phyloP scores from a whole-genome alignment of 805 yeast species.

The Cyberlindnera galapagoensis region DNA sequence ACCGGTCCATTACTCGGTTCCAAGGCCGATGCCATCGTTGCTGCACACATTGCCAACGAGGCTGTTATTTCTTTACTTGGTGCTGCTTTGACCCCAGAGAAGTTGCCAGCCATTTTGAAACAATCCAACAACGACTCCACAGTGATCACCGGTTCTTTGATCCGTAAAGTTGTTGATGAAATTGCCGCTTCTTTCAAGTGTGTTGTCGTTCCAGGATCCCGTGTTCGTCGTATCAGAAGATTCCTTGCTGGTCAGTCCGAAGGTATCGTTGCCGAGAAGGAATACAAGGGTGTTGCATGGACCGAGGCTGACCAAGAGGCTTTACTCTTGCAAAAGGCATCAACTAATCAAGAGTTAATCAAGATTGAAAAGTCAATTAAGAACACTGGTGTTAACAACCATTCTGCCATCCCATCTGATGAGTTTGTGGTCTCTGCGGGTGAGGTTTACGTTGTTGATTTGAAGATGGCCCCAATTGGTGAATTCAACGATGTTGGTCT shows the following conservation, averaged over 20 bases:
- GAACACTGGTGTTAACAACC: slow-evolving; percentile 30
- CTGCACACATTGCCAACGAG: slow-evolving; percentile 84
- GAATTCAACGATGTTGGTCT: slow-evolving; percentile 55
- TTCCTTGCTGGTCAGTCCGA: slow-evolving; percentile 95
- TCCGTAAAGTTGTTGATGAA: slow-evolving; percentile 75
- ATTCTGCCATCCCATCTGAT: slow-evolving; percentile 67
- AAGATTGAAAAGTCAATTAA: slow-evolving; percentile 30
- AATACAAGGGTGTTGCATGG: slow-evolving; percentile 90
- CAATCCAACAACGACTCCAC: slow-evolving; percentile 21
- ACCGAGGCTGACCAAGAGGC: slow-evolving; percentile 76
- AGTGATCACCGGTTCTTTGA: slow-evolving; percentile 57
- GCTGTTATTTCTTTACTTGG: slow-evolving; percentile 76
- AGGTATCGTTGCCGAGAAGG: slow-evolving; percentile 85
- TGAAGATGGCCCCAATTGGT: slow-evolving; percentile 65
- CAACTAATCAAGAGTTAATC: slow-evolving; percentile 34
- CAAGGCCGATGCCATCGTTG: slow-evolving; percentile 85
- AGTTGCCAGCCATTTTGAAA: slow-evolving; percentile 50
- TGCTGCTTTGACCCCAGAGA: slow-evolving; percentile 68
- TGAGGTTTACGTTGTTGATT: slow-evolving; percentile 81
- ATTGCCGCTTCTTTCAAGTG: slow-evolving; percentile 82
- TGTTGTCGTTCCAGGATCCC: slow-evolving; percentile 85
- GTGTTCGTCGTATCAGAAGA: slow-evolving; percentile 85
- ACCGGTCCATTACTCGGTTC: slow-evolving; percentile 77
- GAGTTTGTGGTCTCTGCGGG: slow-evolving; percentile 71
- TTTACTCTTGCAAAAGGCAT: slow-evolving; percentile 39